phyloP scores from a whole-genome alignment of 805 yeast species.

The Starmerella bombi region DNA sequence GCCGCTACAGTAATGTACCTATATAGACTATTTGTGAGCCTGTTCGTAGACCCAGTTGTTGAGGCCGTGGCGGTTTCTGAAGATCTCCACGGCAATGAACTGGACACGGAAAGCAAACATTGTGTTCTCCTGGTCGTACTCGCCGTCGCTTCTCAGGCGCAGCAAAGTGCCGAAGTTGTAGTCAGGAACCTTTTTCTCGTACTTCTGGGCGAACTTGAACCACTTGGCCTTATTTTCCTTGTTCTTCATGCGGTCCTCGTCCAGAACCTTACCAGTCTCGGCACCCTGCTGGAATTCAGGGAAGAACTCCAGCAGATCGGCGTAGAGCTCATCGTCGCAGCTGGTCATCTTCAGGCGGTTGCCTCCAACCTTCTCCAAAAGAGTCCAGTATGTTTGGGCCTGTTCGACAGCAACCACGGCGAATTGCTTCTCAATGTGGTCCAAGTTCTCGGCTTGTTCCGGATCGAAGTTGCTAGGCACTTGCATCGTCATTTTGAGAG shows the following conservation, averaged over 20 bases:
- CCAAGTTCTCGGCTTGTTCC: conserved; percentile 85
- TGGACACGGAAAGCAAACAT: conserved; percentile 86
- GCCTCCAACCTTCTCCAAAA: conserved; percentile 57
- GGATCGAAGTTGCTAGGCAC: conserved; percentile 43
- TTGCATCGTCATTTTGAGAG: conserved; percentile 12
- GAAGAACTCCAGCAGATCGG: conserved; percentile 44
- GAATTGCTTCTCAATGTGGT: conserved; percentile 92
- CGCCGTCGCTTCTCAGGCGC: conserved; percentile 57
- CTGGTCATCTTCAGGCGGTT: conserved; percentile 46
- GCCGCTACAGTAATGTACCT: background rate
- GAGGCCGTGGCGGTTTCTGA: conserved; percentile 77
- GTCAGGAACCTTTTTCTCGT: conserved; percentile 72
- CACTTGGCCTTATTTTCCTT: conserved; percentile 71
- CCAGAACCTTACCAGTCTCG: conserved; percentile 41
- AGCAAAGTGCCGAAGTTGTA: conserved; percentile 90
- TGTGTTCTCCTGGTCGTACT: conserved; percentile 71
- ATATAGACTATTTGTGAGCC: background rate
- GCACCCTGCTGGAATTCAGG: conserved; percentile 68
- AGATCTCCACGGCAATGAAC: conserved; percentile 87
- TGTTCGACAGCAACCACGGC: conserved; percentile 96
- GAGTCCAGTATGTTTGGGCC: conserved; percentile 80
- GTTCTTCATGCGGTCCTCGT: conserved; percentile 74
- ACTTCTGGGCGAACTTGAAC: conserved; percentile 74
- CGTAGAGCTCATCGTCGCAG: conserved; percentile 31
- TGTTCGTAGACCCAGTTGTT: conserved; percentile 65